These are phyloP conservation scores for Solanum acaule DNA, from an alignment of 257 asterid species.

Conservation along the genomic window DNA sequence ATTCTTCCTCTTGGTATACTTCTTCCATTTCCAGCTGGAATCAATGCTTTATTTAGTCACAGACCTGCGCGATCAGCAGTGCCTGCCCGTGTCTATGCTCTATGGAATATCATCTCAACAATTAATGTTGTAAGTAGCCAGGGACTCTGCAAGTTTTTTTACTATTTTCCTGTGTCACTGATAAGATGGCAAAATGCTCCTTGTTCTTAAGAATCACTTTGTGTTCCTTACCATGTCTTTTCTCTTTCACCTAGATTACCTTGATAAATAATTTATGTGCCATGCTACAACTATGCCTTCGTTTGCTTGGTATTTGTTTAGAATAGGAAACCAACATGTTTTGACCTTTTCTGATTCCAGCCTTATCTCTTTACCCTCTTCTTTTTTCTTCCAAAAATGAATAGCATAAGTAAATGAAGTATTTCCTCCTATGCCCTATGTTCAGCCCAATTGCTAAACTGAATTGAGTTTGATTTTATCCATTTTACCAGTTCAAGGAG, in stretches of 20 bases:
- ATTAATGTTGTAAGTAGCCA: conserved; percentile 63
- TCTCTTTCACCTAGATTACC: not conserved
- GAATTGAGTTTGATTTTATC: not conserved
- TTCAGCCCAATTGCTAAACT: not conserved
- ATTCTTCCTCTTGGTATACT: conserved; percentile 79
- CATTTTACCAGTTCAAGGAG: not conserved
- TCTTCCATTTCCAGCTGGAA: conserved; percentile 86
- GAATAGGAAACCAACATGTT: not conserved
- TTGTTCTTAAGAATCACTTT: not conserved
- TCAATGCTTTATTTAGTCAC: conserved; percentile 77
- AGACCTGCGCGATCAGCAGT: conserved; percentile 83
- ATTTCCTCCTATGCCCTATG: not conserved
- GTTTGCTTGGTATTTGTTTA: not conserved
- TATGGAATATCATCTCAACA: conserved; percentile 74
- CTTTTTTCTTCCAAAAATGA: not conserved
- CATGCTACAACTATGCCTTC: not conserved
- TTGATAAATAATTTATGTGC: not conserved
- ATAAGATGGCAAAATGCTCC: not conserved
- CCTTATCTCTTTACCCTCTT: not conserved
- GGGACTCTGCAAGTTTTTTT: not conserved
- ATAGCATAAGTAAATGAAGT: not conserved
- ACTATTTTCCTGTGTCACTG: not conserved
- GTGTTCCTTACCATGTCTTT: not conserved
- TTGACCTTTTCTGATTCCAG: not conserved
- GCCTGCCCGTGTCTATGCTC: conserved; percentile 76